phyloP scores from a whole-genome alignment of 176 grass and related monocot genomes.

The Eragrostis nindensis region DNA sequence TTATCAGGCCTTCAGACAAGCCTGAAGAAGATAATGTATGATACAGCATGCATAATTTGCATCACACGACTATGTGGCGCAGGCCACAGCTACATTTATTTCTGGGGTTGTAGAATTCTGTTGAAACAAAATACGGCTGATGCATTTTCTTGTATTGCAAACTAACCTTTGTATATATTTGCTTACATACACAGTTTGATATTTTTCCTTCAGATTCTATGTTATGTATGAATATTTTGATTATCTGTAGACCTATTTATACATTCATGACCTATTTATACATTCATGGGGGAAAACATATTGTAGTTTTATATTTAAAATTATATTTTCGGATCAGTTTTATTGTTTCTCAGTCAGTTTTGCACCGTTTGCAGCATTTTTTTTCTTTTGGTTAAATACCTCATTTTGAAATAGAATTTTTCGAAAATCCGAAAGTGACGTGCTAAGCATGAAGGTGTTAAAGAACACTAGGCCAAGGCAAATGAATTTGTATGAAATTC shows the following conservation, averaged over 20 bases:
- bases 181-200: neutral
- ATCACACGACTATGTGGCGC: neutral
- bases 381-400: neutral
- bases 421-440: neutral
- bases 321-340: neutral
- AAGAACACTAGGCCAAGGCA: neutral
- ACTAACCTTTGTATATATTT: slow-evolving; percentile 29
- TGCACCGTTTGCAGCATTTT: neutral
- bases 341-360: neutral
- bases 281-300: too few species aligned
- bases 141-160: slow-evolving; percentile 31
- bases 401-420: neutral
- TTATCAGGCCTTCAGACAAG: slow-evolving; percentile 70
- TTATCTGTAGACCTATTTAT: neutral
- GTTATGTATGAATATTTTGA: neutral
- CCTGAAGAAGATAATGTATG: slow-evolving; percentile 77
- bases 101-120: slow-evolving; percentile 13
- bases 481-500: neutral
- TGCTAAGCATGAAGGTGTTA: neutral
- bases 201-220: neutral
- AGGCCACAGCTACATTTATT: neutral
- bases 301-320: neutral
- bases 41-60: slow-evolving; percentile 19
- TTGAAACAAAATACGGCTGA: slow-evolving; percentile 21
- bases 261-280: too few species aligned